Evolutionary conservation across 768 basidiomycete species (phyloP).

Genomic region (Strobilomyces confusus): DNA sequence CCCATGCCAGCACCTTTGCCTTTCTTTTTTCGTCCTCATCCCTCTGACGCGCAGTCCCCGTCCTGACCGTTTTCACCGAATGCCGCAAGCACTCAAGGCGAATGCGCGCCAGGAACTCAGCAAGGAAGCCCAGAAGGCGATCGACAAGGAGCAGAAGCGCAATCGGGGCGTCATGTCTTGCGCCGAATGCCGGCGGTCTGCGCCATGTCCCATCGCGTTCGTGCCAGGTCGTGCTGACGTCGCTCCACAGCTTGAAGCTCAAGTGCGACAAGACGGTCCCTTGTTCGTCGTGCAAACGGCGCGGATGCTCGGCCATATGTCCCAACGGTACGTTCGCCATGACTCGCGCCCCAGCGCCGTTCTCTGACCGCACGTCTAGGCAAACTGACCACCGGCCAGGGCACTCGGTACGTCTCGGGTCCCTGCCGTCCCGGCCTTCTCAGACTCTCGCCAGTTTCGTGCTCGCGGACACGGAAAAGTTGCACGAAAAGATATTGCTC

Average conservation of each 20-base stretch:
- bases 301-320: conserved; percentile 76
- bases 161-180: conserved; percentile 52
- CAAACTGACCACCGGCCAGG: conserved; percentile 72
- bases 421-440: neutral
- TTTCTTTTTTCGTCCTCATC: neutral
- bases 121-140: conserved; percentile 41
- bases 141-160: conserved; percentile 65
- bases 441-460: conserved; percentile 47
- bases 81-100: conserved; percentile 50
- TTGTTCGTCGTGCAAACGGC: conserved; percentile 57
- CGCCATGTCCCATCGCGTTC: conserved; percentile 5
- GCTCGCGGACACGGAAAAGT: conserved; percentile 64
- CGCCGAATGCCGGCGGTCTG: conserved; percentile 61
- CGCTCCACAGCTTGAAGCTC: conserved; percentile 49
- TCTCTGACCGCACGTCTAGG: conserved; percentile 25
- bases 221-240: neutral
- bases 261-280: conserved; percentile 72
- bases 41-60: neutral
- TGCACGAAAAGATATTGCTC: conserved; percentile 61
- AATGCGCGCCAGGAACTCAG: conserved; percentile 34
- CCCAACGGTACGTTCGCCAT: conserved; percentile 47
- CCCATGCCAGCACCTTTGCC: conserved; percentile 4
- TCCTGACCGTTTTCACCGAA: conserved; percentile 15
- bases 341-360: neutral
- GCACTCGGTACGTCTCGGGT: conserved; percentile 52